Evolutionary conservation across 371 early-diverging fungal genomes (phyloP), one percentile per base, ranked within the genome.

Genomic region (Sporodiniella umbellata): DNA sequence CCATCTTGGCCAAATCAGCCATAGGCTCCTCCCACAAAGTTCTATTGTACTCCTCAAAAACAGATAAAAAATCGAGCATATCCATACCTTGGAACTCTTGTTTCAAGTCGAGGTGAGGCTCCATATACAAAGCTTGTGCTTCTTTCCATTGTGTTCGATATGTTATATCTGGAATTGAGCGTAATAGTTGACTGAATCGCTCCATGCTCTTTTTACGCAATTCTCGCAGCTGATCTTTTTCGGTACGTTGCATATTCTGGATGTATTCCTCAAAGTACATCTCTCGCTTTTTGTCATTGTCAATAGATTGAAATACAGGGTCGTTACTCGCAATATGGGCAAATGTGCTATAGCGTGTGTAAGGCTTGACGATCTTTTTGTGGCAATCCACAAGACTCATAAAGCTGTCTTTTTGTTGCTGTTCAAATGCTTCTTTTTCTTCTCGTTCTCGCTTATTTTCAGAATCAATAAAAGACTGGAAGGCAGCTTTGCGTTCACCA

Each of bases 401-500:
- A 35, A 81, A 76, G 1, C 50, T 59, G 3, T 57, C 59, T 1
- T 76, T 75, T 39, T 77, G 79, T 14, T 68, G 64, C 12, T 65
- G 59, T 46, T 70, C 75, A 22, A 66, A 59, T 33, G 70, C 63
- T 47, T 73, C 64, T 17, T 65, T 50, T 35, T 65, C 54, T 51
- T 82, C 80, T 24, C 75, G 77, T 54, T 79, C 82, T 37, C 78
- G 26, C 61, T 78, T 55, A 58, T 69, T 45, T 78, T 76, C 54
- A 17, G 82, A 75, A 7, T 79, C 84, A 0, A 83, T 67, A 58
- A 83, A 93, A 10, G 72, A 62, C 38, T 87, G 77, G 56, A 95
- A 96, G 0, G 89, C 89, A 7, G 81, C 72, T 56, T 90, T 90
- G 35, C 93, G 80, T 51, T 94, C 93, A 0, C 77, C 60, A 14